A percentile compares a stretch with the other conserved stretches of the same genome.
phyloP scores from a whole-genome alignment of 352 stramenopile species.

The Blastocystis sp. region DNA sequence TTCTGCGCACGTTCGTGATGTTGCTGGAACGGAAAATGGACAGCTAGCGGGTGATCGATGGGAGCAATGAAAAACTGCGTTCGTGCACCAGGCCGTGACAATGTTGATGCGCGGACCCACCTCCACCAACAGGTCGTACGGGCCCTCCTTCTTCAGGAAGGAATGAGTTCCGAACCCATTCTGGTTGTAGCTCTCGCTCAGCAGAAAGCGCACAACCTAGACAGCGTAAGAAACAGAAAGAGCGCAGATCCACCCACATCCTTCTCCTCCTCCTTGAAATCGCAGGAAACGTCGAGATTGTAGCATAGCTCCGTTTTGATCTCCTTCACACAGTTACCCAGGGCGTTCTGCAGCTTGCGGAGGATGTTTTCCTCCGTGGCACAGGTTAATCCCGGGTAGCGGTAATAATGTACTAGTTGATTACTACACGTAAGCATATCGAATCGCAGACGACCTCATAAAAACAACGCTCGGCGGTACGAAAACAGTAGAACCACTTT shows the following conservation, averaged over 20 bases:
- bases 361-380: slow-evolving; percentile 56
- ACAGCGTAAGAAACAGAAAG: slow-evolving; percentile 8
- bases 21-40: slow-evolving; percentile 91
- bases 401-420: slow-evolving; percentile 61
- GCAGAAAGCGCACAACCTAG: slow-evolving; percentile 50
- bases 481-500: background rate
- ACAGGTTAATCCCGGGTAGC: slow-evolving; percentile 61
- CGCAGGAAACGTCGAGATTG: slow-evolving; percentile 60
- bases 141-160: slow-evolving; percentile 20
- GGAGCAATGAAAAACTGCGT: slow-evolving; percentile 78
- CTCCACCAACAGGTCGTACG: slow-evolving; percentile 81
- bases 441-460: background rate
- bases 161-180: slow-evolving; percentile 21
- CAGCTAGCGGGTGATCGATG: slow-evolving; percentile 3
- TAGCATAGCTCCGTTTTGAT: slow-evolving; percentile 59
- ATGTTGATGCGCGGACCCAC: slow-evolving; percentile 96
- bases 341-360: slow-evolving; percentile 42
- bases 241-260: slow-evolving; percentile 33
- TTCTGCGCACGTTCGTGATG: slow-evolving; percentile 82
- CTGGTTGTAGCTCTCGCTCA: slow-evolving; percentile 67
- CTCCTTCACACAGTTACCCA: background rate
- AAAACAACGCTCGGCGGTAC: background rate
- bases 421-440: slow-evolving; percentile 7
- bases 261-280: slow-evolving; percentile 48
- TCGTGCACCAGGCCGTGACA: slow-evolving; percentile 94